Evolutionary conservation across 2,329 filamentous ascomycete genomes (phyloP), one percentile per base, ranked within the genome.

Genomic region (Fusarium sp.): DNA sequence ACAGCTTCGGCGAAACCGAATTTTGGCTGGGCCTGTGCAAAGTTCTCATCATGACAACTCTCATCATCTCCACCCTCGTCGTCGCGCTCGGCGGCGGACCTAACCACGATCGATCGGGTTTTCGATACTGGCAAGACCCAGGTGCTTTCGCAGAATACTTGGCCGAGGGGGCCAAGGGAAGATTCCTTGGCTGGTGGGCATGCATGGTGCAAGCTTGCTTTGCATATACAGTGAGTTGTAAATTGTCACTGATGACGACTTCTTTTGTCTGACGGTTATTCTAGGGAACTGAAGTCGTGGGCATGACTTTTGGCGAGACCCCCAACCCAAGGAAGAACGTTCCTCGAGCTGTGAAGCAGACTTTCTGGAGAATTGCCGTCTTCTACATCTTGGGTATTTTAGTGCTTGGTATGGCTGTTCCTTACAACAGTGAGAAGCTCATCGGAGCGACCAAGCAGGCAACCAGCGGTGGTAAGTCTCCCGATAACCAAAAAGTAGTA

Each of bases 21-120:
- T 87, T 88, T 66, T 85, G 85, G 81, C 84, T 88, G 65, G 84
- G 84, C 1, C 80, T 82, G 7, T 74, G 84, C 74, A 88, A 88
- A 68, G 81, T 86, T 4, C 69, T 87, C 4, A 82, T 86, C 56
- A 85, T 87, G 64, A 68, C 83, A 9, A 82, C 80, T 30, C 75
- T 86, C 9, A 83, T 86, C 30, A 32, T 74, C n/a, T 38, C 40
- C 8, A 47, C 35, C 0, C 52, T 74, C 4, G 76, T 85, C 43
- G 76, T 85, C 30, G 79, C 84, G 6, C 77, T 85, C 6, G 84
- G 84, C 47, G 84, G 84, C 22, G 81, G 80, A 9, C 84, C 84
- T 2, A 78, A 75, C 47, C 77, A 80, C 47, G 70, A 81, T 54
- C 82, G 84, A 11, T 79, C 80, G 11, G 85, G 85, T 8, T 87